Evolutionary conservation across 2,329 filamentous ascomycete species (phyloP).

Genomic region (Arthrocladium fulminans): DNA sequence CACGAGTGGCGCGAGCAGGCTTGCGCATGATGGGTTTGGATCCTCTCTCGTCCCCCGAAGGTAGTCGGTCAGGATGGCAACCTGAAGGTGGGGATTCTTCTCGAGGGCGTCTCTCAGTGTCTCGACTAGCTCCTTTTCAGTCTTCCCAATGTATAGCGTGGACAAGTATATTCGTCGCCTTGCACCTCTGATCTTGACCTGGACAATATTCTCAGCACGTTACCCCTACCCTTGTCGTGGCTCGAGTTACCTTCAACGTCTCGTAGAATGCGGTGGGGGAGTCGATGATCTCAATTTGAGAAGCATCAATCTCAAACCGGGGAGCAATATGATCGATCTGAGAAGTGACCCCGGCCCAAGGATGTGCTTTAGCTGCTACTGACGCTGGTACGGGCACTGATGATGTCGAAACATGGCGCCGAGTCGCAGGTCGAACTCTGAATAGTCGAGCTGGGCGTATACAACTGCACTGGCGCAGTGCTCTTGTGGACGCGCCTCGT

Average conservation of each 20-base stretch:
- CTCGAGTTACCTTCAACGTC: slow-evolving; percentile 63
- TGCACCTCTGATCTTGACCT: slow-evolving; percentile 74
- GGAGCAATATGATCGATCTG: slow-evolving; percentile 86
- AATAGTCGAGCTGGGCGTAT: slow-evolving; percentile 3
- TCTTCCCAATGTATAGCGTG: slow-evolving; percentile 94
- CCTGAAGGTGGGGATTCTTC: slow-evolving; percentile 62
- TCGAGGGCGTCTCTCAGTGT: slow-evolving; percentile 67
- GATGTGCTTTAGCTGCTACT: slow-evolving; percentile 35
- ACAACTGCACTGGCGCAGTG: slow-evolving; percentile 18
- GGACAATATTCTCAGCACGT: slow-evolving; percentile 19
- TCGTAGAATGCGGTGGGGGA: slow-evolving; percentile 86
- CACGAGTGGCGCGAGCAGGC: slow-evolving; percentile 74
- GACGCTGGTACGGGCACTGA: slow-evolving; percentile 11
- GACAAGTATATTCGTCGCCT: slow-evolving; percentile 77
- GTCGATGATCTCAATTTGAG: slow-evolving; percentile 68
- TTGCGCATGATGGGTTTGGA: slow-evolving; percentile 76
- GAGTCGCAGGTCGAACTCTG: slow-evolving; percentile 9
- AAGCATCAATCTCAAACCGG: slow-evolving; percentile 76
- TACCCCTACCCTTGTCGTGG: slow-evolving; percentile 1
- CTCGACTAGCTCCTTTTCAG: slow-evolving; percentile 77
- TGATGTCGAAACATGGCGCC: slow-evolving; percentile 16
- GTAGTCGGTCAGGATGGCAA: slow-evolving; percentile 87
- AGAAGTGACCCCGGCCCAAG: slow-evolving; percentile 51
- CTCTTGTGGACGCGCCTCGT: slow-evolving; percentile 14
- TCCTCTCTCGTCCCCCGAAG: slow-evolving; percentile 85